These are phyloP conservation scores for Tillandsia fasciculata DNA, from an alignment of 176 grass and related monocot genomes.

Conservation along the genomic window DNA sequence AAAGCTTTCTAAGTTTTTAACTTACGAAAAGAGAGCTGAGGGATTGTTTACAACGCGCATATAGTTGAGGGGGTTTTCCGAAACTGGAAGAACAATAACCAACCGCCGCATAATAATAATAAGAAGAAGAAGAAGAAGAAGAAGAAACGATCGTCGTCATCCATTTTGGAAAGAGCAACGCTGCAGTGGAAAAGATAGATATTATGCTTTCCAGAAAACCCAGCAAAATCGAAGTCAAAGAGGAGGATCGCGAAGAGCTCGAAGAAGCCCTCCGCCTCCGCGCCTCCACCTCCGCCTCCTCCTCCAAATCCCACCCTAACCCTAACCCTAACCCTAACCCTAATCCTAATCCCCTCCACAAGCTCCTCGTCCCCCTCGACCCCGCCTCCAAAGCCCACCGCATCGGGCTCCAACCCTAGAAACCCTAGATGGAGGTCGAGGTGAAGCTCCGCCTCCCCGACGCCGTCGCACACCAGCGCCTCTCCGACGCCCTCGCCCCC, in stretches of 20 bases:
- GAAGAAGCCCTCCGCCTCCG: slow-evolving; percentile 44
- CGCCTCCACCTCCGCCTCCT: slow-evolving; percentile 1
- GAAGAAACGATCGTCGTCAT: background rate
- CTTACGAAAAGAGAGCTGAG: no score
- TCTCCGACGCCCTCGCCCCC: slow-evolving; percentile 51
- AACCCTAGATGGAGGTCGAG: slow-evolving; percentile 67
- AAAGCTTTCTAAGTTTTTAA: no score
- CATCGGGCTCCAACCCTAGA: slow-evolving; percentile 44
- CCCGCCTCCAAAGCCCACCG: slow-evolving; percentile 50
- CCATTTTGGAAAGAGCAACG: background rate
- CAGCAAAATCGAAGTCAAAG: slow-evolving; percentile 60
- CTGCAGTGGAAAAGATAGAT: slow-evolving; percentile 2
- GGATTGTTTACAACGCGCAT: no score
- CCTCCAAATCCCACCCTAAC: slow-evolving; percentile 16
- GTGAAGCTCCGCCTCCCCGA: slow-evolving; percentile 73
- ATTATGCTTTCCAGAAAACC: slow-evolving; percentile 66
- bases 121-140: background rate
- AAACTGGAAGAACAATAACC: no score
- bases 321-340: slow-evolving; percentile 12
- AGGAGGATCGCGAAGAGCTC: slow-evolving; percentile 68
- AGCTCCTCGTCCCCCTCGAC: slow-evolving; percentile 50
- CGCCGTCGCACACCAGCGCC: slow-evolving; percentile 55
- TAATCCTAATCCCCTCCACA: slow-evolving; percentile 41
- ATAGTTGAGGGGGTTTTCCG: no score
- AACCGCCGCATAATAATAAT: no score